Evolutionary conservation across 192 early-diverging fungal genomes (phyloP).

Genomic region (Linnemannia exigua): DNA sequence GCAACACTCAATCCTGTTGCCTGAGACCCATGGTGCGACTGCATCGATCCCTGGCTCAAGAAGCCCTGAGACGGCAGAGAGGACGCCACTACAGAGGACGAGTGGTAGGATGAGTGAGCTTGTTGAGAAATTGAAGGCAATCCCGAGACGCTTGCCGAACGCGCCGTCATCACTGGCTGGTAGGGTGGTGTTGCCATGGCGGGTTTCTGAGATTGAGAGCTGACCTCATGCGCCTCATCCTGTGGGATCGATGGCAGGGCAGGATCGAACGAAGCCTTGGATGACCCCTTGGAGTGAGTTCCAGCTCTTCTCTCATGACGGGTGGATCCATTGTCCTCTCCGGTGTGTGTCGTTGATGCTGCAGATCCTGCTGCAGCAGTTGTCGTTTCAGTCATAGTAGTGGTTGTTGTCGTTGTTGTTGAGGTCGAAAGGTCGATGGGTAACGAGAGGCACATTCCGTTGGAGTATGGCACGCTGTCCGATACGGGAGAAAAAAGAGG

Average conservation of each 20-base stretch:
- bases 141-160: constrained; percentile 36
- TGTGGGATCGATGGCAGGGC: constrained; percentile 47
- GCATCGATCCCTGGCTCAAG: constrained; percentile 2
- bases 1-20: background rate
- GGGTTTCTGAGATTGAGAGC: background rate
- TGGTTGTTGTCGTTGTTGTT: background rate
- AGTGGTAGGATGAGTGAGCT: background rate
- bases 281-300: constrained; percentile 39
- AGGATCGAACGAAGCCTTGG: constrained; percentile 38
- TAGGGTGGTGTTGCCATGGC: background rate
- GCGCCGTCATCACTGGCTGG: constrained; percentile 35
- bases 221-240: constrained; percentile 19
- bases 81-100: constrained; percentile 10
- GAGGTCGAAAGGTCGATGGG: constrained; percentile 25
- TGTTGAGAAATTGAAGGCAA: constrained; percentile 16
- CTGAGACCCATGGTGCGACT: constrained; percentile 3
- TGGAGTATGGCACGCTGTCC: constrained; percentile 42
- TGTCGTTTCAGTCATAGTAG: background rate
- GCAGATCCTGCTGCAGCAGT: background rate
- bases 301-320: constrained; percentile 26
- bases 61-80: constrained; percentile 43
- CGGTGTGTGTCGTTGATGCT: background rate
- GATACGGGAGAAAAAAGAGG: constrained; percentile 36
- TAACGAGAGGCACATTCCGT: constrained; percentile 40
- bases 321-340: background rate